Conservation (phyloP, 2,329 filamentous ascomycete genomes). For the Alternaria metachromatica region DNA sequence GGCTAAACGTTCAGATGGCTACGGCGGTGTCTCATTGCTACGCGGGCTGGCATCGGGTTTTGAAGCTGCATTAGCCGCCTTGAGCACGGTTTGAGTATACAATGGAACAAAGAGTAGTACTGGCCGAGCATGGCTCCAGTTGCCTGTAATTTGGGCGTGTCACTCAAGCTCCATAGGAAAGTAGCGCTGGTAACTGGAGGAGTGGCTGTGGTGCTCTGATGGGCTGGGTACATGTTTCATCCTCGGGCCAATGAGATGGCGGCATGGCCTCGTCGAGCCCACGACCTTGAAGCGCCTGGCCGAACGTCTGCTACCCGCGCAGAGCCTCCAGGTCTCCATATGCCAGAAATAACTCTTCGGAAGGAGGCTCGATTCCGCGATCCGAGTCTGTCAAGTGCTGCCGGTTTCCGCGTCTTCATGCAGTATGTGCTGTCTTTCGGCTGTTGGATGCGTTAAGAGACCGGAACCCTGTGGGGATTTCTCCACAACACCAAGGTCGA, state of each 20-base stretch:
- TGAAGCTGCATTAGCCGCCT: slow-evolving; percentile 49
- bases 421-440: not conserved
- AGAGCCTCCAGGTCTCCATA: slow-evolving; percentile 12
- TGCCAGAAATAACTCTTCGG: slow-evolving; percentile 10
- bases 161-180: slow-evolving; percentile 26
- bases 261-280: slow-evolving; percentile 10
- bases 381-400: not conserved
- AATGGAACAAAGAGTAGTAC: slow-evolving; percentile 35
- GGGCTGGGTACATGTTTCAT: slow-evolving; percentile 34
- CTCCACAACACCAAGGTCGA: not conserved
- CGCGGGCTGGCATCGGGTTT: slow-evolving; percentile 39
- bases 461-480: not conserved
- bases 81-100: slow-evolving; percentile 46
- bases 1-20: slow-evolving; percentile 34
- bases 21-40: slow-evolving; percentile 31
- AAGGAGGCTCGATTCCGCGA: slow-evolving; percentile 1
- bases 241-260: slow-evolving; percentile 30
- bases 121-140: slow-evolving; percentile 40
- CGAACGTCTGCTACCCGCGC: slow-evolving; percentile 13
- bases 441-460: not conserved
- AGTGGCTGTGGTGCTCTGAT: slow-evolving; percentile 38
- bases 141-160: slow-evolving; percentile 32
- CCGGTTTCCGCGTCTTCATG: slow-evolving; percentile 1
- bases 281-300: slow-evolving; percentile 29
- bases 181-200: slow-evolving; percentile 26